Base-by-base conservation (phyloP, 495 filamentous ascomycete genomes). In the Penicillium simplicissimum region DNA sequence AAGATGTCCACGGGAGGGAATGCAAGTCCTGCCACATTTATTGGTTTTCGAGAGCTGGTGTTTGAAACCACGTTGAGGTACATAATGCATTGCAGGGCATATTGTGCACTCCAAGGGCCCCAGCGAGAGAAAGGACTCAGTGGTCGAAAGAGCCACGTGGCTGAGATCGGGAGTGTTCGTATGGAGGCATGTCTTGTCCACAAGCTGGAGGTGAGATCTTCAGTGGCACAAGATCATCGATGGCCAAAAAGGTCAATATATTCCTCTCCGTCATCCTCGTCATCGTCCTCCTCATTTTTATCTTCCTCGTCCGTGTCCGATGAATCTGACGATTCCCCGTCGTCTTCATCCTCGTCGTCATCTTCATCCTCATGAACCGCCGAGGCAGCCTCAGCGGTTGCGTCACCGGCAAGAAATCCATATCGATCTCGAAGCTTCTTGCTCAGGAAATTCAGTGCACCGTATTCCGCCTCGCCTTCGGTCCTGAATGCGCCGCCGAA, bases 231-330 rank as follows among this genome's bases (percentile, higher is more conserved):
- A 45, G n/a, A 17, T 80, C 71, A 84, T 63, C 87, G 82, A 76
- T 93, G 90, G n/a, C 89, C 90, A 67, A 89, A 83, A 55, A 92
- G 79, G 55, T 87, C 84, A 64, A 90, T 87, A 51, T 79, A 74
- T 64, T 90, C 85, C 47, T 77, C 76, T 8, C 84, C 84, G 34
- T 88, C 83, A 0, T 82, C 84, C 8, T 81, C 79, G 1, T 76
- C 74, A 5, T 83, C 85, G 5, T 79, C 78, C 6, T 75, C 80
- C 1, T 76, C 74, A 4, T 75, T 79, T 33, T 78, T 81, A 6
- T 84, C 82, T 9, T 81, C 82, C 14, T 82, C 80, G 8, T 81
- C 64, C 13, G 64, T 57, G 19, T 40, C 67, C 34, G 62, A 64
- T 14, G 57, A 62, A 14, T 52, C 49, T 0, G 59, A 62, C 1